Base-by-base conservation (phyloP, 345 rosid genomes). In the Psidium friedrichsthalianum region DNA sequence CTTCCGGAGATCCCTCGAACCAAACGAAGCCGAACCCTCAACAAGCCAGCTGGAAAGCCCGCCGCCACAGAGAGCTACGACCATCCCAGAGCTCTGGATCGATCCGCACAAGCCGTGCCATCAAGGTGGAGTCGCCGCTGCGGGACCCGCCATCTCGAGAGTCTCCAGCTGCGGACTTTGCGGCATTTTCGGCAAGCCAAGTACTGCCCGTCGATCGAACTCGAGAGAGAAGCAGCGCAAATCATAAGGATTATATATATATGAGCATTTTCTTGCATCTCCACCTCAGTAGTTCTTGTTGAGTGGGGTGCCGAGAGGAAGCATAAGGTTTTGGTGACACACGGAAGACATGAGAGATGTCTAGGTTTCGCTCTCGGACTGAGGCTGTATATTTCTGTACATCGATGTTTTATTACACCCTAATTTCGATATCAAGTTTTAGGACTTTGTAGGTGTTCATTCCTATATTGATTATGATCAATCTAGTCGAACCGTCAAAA, bases 121-220 rank as follows among this genome's bases (percentile, higher is more conserved):
- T 40, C 44, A 55, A 27, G 69, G 54, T 47, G 7, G 36, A 69
- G 47, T 74, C 85, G 81, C 76, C 89, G 86, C 92, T 0, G n/a
- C 80, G 80, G 54, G 98, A 94, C 86, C 98, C 97, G 1, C 95
- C 97, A 16, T 93, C 99, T 74, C 96, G 10, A 94, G 93, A 84
- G 88, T 93, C 80, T 87, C 88, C 21, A 92, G 91, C n/a, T 96
- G 98, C 85, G 94, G 95, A 4, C 85, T 93, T 18, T 95, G 98
- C 86, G 91, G 90, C 82, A 24, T 93, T 64, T 90, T 94, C 54
- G 92, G 87, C 58, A 95, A 89, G 83, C 89, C 89, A 20, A 84
- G 56, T 21, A 78, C 87, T 12, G 14, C 82, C 56, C 47, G n/a
- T 59, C 36, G 51, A 13, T 61, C 78, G 9, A 64, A 64, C 78